phyloP scores from a whole-genome alignment of 495 filamentous ascomycete genomes.

The Durotheca rogersii region DNA sequence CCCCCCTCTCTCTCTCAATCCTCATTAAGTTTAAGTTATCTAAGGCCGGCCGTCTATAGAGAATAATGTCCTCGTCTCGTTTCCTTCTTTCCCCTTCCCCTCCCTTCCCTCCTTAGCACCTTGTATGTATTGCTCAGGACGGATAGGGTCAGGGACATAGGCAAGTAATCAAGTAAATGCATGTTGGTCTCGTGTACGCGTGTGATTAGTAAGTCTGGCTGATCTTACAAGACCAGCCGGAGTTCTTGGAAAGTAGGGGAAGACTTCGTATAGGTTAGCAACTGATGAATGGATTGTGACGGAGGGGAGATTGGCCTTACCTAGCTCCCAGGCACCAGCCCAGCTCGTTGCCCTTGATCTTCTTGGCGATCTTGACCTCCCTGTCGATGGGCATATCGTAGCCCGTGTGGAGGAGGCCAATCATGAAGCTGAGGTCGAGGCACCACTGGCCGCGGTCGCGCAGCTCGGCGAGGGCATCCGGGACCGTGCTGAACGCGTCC shows the following conservation, averaged over 20 bases:
- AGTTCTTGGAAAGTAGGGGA: constrained; percentile 46
- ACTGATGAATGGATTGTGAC: not conserved
- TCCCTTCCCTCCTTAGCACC: no score
- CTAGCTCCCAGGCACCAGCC: constrained; percentile 98
- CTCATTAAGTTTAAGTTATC: constrained; percentile 15
- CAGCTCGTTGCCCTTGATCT: constrained; percentile 94
- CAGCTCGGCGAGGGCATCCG: constrained; percentile 73
- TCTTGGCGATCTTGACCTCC: constrained; percentile 97
- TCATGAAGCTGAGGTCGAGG: constrained; percentile 93
- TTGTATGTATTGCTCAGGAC: no score
- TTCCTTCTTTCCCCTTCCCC: not conserved
- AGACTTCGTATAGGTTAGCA: constrained; percentile 49
- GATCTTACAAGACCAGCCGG: constrained; percentile 53
- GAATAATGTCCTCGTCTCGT: not conserved
- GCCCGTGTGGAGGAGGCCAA: constrained; percentile 86
- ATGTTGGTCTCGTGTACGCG: not conserved
- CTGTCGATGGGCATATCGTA: constrained; percentile 97
- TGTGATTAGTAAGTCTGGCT: constrained; percentile 42
- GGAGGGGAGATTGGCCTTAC: constrained; percentile 49
- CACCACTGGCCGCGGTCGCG: constrained; percentile 82
- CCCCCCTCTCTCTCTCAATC: constrained; percentile 11
- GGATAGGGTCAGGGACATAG: no score
- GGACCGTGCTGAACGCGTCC: constrained; percentile 72
- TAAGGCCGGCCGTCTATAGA: constrained; percentile 15
- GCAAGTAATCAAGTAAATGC: no score